Evolutionary conservation across 805 yeast species (phyloP).

Genomic region (Brettanomyces anomalus): DNA sequence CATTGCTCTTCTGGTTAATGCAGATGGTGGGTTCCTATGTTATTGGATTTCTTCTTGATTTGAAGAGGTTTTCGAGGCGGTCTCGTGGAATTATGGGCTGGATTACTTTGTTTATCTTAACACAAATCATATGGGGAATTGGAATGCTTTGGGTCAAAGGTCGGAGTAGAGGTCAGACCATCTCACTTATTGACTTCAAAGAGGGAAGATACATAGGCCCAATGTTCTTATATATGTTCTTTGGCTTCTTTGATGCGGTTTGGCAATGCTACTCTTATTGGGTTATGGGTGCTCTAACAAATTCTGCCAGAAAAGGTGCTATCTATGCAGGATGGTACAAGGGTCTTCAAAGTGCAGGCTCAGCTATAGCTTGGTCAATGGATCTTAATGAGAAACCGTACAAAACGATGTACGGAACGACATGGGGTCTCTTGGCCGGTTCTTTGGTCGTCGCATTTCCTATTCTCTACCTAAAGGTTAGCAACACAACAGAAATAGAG

Average conservation of each 20-base stretch:
- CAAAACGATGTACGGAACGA: constrained; percentile 35
- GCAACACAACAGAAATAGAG: constrained; percentile 32
- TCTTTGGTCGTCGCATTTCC: constrained; percentile 42
- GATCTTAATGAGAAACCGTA: constrained; percentile 17
- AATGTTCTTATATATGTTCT: constrained; percentile 52
- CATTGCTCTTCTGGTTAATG: constrained; percentile 49
- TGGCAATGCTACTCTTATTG: constrained; percentile 53
- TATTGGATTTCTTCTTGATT: constrained; percentile 42
- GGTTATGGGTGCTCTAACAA: constrained; percentile 51
- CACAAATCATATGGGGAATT: constrained; percentile 51
- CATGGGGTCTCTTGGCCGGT: constrained; percentile 44
- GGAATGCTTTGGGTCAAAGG: constrained; percentile 32
- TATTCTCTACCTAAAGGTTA: constrained; percentile 32
- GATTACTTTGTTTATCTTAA: constrained; percentile 26
- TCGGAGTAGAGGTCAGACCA: constrained; percentile 13
- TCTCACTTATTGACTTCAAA: constrained; percentile 34
- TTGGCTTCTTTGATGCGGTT: constrained; percentile 51
- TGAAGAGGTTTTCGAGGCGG: constrained; percentile 31
- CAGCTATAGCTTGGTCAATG: constrained; percentile 44
- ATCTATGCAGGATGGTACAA: constrained; percentile 55
- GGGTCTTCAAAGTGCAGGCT: constrained; percentile 57
- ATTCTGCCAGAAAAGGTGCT: constrained; percentile 46
- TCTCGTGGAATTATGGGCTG: constrained; percentile 39
- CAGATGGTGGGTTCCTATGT: constrained; percentile 50
- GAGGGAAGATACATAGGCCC: constrained; percentile 45